A percentile compares a stretch with the other conserved stretches of the same genome.
Conservation (phyloP, 1,139 yeast genomes). For the Sugiyamaella pinicola region DNA sequence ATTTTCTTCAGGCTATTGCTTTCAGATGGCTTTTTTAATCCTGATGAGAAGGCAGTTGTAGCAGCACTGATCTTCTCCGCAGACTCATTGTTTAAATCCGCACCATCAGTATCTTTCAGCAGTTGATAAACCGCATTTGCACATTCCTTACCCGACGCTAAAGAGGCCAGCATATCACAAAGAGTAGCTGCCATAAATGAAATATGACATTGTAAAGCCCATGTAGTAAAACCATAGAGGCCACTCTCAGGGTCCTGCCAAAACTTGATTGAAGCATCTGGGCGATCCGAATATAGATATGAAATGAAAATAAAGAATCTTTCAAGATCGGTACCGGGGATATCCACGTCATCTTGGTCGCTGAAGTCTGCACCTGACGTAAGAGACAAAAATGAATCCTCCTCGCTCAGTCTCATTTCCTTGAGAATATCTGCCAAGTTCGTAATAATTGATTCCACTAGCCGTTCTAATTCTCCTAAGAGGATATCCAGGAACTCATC, state of each 20-base stretch:
- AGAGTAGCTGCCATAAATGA: constrained; percentile 83
- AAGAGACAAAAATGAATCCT: constrained; percentile 66
- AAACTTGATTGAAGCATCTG: constrained; percentile 59
- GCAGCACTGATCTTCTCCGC: constrained; percentile 13
- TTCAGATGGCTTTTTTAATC: neutral
- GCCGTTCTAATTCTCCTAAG: constrained; percentile 38
- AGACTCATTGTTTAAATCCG: constrained; percentile 7
- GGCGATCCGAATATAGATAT: constrained; percentile 65
- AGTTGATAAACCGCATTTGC: constrained; percentile 52
- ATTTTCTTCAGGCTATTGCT: constrained; percentile 18
- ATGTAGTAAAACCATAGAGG: constrained; percentile 73
- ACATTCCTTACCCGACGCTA: constrained; percentile 62
- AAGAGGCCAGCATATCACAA: constrained; percentile 73
- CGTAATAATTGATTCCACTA: constrained; percentile 63
- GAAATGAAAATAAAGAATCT: constrained; percentile 80
- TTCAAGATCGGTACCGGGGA: constrained; percentile 81
- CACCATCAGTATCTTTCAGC: constrained; percentile 27
- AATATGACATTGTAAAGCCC: constrained; percentile 87
- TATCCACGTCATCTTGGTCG: constrained; percentile 32
- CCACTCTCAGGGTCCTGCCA: constrained; percentile 72
- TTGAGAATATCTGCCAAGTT: constrained; percentile 80
- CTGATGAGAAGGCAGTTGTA: constrained; percentile 19
- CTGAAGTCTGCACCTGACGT: constrained; percentile 38
- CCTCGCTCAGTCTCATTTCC: constrained; percentile 81
- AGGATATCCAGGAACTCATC: constrained; percentile 30